Evolutionary conservation across 441 rosid species (phyloP), one percentile per base, ranked within the genome.

Genomic region (Adansonia madagascariensis): DNA sequence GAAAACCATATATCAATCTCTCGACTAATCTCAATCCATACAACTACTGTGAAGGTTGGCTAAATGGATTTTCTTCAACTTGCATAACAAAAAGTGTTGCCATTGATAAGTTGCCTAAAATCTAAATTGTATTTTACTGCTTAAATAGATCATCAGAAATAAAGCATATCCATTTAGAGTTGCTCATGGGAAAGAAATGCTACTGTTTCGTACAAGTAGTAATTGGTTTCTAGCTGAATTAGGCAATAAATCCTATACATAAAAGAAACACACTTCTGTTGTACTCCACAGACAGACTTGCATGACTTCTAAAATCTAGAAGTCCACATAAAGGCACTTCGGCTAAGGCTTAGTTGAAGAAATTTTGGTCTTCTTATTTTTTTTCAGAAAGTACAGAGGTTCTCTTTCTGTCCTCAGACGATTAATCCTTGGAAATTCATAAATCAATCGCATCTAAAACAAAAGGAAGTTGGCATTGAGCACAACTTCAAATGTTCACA

Each of bases 1-100:
- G 35, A 71, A 17, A 52, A 31, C 61, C 74, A 71, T 7, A 17
- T 17, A 35, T 55, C 63, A 17, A 71, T 35, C 50, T 35, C 50
- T 55, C 74, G 31, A 9, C 41, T 8, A 9, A 49, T 17, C 73
- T 67, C n/a, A 67, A 46, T 6, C 55, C 27, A 44, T 3, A 24
- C 17, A 55, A 31, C 9, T 64, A 35, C 49, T 14, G 50, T n/a
- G 17, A 1, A 60, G 57, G 15, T 47, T 47, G n/a, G 35, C 41
- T 12, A 47, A 31, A 49, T 7, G 6, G 15, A 69, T 49, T 47
- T 69, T 68, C 73, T 68, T 14, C 46, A 31, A 6, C 67, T 24
- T 60, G 41, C 41, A 10, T 15, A 24, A 24, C 41, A 6, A 24
- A 10, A 24, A 22, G 65, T 24, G n/a, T 14, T 60, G n/a, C 3